phyloP scores from a whole-genome alignment of 2,329 filamentous ascomycete species.

The Zasmidium cellare region DNA sequence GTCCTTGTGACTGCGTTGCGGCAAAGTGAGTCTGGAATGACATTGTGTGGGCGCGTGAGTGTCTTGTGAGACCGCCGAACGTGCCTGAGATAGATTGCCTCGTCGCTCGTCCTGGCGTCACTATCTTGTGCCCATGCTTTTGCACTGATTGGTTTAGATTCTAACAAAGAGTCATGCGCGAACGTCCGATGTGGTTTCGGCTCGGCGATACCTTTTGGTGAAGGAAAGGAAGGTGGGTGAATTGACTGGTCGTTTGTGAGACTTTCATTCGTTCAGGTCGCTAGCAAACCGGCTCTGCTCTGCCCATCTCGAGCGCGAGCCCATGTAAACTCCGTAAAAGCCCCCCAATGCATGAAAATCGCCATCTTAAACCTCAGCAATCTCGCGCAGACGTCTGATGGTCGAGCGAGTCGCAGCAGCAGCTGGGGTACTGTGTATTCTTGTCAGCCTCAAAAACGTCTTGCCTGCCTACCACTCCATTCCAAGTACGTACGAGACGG shows the following conservation, averaged over 20 bases:
- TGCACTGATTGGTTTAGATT: not conserved
- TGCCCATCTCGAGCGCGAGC: constrained; percentile 22
- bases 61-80: not conserved
- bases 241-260: constrained; percentile 20
- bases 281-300: constrained; percentile 24
- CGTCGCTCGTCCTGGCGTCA: not conserved
- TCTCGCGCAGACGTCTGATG: constrained; percentile 94
- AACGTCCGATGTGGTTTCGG: not conserved
- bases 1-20: not conserved
- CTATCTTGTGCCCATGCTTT: not conserved
- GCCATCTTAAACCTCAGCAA: constrained; percentile 79
- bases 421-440: constrained; percentile 71
- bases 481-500: constrained; percentile 78
- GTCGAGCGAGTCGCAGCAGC: constrained; percentile 94
- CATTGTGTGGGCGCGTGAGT: not conserved
- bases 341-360: constrained; percentile 26
- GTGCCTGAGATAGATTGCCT: not conserved
- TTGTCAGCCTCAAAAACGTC: constrained; percentile 12
- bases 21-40: not conserved
- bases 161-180: not conserved
- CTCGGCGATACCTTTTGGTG: not conserved
- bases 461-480: not conserved
- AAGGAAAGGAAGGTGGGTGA: not conserved
- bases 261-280: constrained; percentile 28
- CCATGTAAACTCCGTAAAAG: constrained; percentile 27